Evolutionary conservation across 2,329 filamentous ascomycete genomes (phyloP).

Genomic region (Curvularia verruculosa): DNA sequence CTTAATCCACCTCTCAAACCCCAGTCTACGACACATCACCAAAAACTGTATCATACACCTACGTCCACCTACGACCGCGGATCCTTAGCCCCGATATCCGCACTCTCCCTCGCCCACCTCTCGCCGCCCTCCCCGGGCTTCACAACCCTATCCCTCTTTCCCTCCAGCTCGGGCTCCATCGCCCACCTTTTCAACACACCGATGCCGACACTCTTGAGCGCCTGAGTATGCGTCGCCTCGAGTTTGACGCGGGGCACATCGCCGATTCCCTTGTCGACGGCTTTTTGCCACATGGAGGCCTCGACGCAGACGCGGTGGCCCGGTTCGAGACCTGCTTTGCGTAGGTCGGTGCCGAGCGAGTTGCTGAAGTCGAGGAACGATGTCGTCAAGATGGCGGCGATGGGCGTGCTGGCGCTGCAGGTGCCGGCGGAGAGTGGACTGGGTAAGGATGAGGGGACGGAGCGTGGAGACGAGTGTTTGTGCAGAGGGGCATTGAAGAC

Average conservation of each 20-base stretch:
- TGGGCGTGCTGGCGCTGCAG: constrained; percentile 38
- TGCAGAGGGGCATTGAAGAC: constrained; percentile 36
- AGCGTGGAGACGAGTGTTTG: constrained; percentile 24
- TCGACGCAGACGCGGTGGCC: constrained; percentile 67
- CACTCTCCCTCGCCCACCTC: constrained; percentile 23
- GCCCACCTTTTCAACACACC: constrained; percentile 57
- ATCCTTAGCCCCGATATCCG: constrained; percentile 36
- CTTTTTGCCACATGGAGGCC: constrained; percentile 61
- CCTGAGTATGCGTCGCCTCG: constrained; percentile 59
- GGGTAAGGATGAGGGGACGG: constrained; percentile 12
- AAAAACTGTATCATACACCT: too few species aligned
- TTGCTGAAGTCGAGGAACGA: constrained; percentile 65
- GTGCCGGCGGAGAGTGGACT: constrained; percentile 23
- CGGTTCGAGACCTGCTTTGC: constrained; percentile 58
- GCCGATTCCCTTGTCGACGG: constrained; percentile 22
- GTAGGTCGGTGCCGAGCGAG: constrained; percentile 60
- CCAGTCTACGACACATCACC: too few species aligned
- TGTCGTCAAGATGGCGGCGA: constrained; percentile 63
- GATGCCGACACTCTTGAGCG: constrained; percentile 54
- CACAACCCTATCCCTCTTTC: constrained; percentile 10
- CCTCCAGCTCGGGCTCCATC: constrained; percentile 41
- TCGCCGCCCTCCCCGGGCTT: constrained; percentile 14
- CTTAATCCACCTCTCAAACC: not conserved
- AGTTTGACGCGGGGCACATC: constrained; percentile 54
- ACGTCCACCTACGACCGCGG: constrained; percentile 22